Evolutionary conservation across 2,329 filamentous ascomycete genomes (phyloP).

Genomic region (Penicillium hesseltinei): DNA sequence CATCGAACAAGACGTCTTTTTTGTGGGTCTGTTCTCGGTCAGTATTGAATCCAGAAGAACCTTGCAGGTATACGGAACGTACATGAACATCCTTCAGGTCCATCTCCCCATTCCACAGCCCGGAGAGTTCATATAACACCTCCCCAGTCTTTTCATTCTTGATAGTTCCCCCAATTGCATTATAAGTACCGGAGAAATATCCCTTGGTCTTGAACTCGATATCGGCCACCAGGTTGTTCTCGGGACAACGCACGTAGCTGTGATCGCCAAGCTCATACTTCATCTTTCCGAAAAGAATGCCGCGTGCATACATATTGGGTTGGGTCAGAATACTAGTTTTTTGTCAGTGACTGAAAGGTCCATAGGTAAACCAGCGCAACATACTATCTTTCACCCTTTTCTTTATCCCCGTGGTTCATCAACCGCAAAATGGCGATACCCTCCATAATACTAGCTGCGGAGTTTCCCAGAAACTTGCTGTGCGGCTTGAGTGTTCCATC

Average conservation of each 20-base stretch:
- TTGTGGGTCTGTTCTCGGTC: conserved; percentile 68
- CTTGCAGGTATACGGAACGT: conserved; percentile 3
- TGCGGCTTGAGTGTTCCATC: conserved; percentile 93
- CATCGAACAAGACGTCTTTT: conserved; percentile 87
- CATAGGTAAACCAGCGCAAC: conserved; percentile 35
- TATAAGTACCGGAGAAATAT: conserved; percentile 94
- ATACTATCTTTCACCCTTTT: conserved; percentile 80
- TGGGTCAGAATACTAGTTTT: conserved; percentile 77
- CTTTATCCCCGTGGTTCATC: conserved; percentile 68
- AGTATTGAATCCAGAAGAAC: background rate
- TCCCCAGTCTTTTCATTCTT: conserved; percentile 86
- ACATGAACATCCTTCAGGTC: conserved; percentile 75
- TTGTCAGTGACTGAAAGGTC: conserved; percentile 7
- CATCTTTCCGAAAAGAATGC: conserved; percentile 98
- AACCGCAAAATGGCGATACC: conserved; percentile 84
- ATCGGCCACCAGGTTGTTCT: conserved; percentile 80
- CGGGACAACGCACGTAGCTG: conserved; percentile 87
- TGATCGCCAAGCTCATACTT: conserved; percentile 98
- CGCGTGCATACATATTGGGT: conserved; percentile 97
- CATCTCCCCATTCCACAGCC: conserved; percentile 95
- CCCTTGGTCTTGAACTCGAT: conserved; percentile 99
- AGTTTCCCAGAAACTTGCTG: conserved; percentile 95
- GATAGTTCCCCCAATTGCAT: conserved; percentile 88
- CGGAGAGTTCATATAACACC: conserved; percentile 84
- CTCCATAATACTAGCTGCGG: conserved; percentile 97